phyloP scores from a whole-genome alignment of 768 basidiomycete species.

The Nidularia sp. region DNA sequence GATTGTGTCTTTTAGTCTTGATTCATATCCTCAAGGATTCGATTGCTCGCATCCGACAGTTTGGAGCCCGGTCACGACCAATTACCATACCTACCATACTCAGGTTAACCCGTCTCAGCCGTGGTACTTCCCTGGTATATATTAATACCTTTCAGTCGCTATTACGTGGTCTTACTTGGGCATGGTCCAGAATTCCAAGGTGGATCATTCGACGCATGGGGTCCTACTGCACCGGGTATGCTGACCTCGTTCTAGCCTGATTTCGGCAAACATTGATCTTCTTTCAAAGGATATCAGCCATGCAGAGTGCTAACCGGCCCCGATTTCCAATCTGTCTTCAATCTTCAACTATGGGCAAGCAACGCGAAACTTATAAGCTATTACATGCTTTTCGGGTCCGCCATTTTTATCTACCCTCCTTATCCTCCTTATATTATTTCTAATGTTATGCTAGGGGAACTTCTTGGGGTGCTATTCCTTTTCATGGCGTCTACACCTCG shows the following conservation, averaged over 20 bases:
- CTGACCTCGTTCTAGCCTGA: no score
- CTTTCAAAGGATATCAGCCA: constrained; percentile 47
- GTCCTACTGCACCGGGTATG: constrained; percentile 61
- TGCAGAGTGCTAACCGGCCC: constrained; percentile 68
- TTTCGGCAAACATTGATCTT: no score
- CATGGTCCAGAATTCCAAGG: constrained; percentile 52
- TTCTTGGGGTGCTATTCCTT: constrained; percentile 80
- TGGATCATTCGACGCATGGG: constrained; percentile 82
- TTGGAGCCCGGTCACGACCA: constrained; percentile 63
- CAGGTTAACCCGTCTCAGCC: constrained; percentile 49
- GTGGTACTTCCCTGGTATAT: constrained; percentile 64
- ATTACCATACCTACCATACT: constrained; percentile 63
- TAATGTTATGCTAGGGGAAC: constrained; percentile 56
- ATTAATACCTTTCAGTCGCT: constrained; percentile 3
- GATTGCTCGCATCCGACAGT: constrained; percentile 70
- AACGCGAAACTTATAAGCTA: constrained; percentile 82
- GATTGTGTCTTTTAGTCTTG: constrained; percentile 31
- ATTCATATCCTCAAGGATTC: constrained; percentile 75
- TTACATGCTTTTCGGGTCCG: constrained; percentile 82
- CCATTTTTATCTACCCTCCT: not conserved
- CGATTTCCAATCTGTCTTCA: constrained; percentile 76
- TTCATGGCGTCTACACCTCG: constrained; percentile 72
- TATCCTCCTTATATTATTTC: not conserved
- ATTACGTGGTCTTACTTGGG: constrained; percentile 3
- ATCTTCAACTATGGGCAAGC: constrained; percentile 72